Conservation (phyloP, 2,329 filamentous ascomycete species). For the Epichloe sylvatica region DNA sequence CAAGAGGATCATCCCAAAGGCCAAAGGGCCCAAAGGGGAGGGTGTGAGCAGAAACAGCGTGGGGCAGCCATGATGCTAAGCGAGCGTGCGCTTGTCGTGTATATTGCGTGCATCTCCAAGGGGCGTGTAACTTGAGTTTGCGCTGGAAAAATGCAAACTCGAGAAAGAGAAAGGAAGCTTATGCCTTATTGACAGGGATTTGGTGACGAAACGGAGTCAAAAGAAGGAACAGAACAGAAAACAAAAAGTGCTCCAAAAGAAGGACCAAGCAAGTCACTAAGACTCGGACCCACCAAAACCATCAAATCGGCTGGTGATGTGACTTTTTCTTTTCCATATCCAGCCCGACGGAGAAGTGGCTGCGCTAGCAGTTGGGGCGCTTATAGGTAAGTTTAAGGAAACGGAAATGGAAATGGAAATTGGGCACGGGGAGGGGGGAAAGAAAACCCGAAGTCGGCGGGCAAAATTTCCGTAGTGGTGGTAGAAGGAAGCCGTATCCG, state of each 20-base stretch:
- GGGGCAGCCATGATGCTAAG: constrained; percentile 2
- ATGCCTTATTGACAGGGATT: constrained; percentile 14
- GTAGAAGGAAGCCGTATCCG: no score
- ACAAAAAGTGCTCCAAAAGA: constrained; percentile 17
- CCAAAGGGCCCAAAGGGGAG: constrained; percentile 9
- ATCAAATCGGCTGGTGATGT: constrained; percentile 13
- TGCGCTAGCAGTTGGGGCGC: constrained; percentile 16
- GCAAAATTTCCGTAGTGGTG: no score
- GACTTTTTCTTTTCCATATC: constrained; percentile 2
- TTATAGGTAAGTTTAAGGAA: neutral
- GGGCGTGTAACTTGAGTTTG: constrained; percentile 1
- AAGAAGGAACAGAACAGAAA: neutral
- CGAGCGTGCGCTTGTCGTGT: constrained; percentile 1
- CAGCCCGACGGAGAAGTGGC: constrained; percentile 10
- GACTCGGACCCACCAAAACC: constrained; percentile 6
- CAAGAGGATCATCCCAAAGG: constrained; percentile 3
- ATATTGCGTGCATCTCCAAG: neutral
- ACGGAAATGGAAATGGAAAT: neutral
- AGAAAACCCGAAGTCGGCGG: no score
- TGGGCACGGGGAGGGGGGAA: no score
- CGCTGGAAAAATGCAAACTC: constrained; percentile 2
- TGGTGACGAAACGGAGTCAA: neutral
- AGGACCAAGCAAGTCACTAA: constrained; percentile 3
- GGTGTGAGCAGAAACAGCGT: constrained; percentile 11
- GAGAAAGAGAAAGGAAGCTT: constrained; percentile 19